phyloP scores from a whole-genome alignment of 2,329 filamentous ascomycete species.

The Sporothrix phasma region DNA sequence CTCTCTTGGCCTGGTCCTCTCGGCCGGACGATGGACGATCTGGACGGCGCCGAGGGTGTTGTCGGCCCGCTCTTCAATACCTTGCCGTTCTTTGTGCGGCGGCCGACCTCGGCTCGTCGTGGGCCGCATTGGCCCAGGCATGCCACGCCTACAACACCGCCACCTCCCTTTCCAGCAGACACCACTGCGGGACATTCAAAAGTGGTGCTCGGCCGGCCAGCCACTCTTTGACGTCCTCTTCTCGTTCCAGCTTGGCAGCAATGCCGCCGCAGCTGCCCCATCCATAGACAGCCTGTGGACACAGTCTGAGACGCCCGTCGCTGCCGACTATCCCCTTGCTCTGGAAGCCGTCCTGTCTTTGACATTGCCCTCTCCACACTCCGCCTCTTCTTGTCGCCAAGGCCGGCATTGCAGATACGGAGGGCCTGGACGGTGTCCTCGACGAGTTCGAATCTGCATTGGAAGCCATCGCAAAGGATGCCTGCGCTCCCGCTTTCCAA shows the following conservation, averaged over 20 bases:
- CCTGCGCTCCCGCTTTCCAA: not conserved
- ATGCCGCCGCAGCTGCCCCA: constrained; percentile 14
- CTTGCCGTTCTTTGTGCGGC: constrained; percentile 51
- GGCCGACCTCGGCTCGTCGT: constrained; percentile 32
- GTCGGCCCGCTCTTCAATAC: constrained; percentile 89
- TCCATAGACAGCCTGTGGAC: constrained; percentile 40
- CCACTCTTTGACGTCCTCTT: constrained; percentile 73
- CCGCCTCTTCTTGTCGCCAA: constrained; percentile 52
- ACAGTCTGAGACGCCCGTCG: constrained; percentile 35
- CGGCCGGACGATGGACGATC: constrained; percentile 61
- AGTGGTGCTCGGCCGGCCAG: constrained; percentile 56
- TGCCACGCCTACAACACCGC: constrained; percentile 64
- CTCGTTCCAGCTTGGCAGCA: constrained; percentile 56
- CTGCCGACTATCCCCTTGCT: constrained; percentile 65
- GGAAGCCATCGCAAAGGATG: constrained; percentile 20
- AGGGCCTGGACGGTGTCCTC: constrained; percentile 29
- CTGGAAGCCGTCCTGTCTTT: constrained; percentile 56
- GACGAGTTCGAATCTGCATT: constrained; percentile 30
- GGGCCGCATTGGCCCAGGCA: constrained; percentile 47
- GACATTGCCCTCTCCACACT: constrained; percentile 28
- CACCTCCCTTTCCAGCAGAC: constrained; percentile 68
- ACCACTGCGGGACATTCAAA: constrained; percentile 67
- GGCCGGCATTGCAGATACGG: constrained; percentile 27
- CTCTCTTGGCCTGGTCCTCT: constrained; percentile 65
- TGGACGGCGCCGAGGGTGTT: constrained; percentile 54